phyloP scores from a whole-genome alignment of 2,329 filamentous ascomycete genomes.

The Colletotrichum limetticola region DNA sequence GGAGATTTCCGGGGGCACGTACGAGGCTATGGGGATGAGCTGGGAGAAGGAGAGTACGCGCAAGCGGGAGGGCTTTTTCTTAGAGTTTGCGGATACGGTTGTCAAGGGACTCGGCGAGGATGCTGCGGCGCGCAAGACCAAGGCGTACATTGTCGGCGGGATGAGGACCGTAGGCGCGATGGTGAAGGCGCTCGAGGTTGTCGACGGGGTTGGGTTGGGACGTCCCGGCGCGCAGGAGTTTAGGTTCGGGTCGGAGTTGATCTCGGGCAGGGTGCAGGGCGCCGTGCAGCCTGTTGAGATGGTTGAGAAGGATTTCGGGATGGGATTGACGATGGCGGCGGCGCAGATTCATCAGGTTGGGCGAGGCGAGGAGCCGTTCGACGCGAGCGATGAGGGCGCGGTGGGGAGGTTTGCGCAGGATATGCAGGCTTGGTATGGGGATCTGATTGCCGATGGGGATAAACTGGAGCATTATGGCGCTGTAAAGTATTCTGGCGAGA shows the following conservation, averaged over 20 bases:
- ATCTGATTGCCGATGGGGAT: slow-evolving; percentile 40
- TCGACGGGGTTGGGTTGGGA: slow-evolving; percentile 70
- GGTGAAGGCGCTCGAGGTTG: slow-evolving; percentile 63
- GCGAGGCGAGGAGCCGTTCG: slow-evolving; percentile 40
- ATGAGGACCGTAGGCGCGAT: slow-evolving; percentile 66
- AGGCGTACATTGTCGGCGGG: slow-evolving; percentile 68
- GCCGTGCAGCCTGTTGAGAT: slow-evolving; percentile 15
- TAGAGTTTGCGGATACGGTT: slow-evolving; percentile 68
- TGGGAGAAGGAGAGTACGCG: slow-evolving; percentile 64
- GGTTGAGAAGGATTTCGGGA: slow-evolving; percentile 15
- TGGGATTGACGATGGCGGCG: neutral
- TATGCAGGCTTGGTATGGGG: slow-evolving; percentile 38
- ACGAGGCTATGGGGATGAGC: slow-evolving; percentile 61
- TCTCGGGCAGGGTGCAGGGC: slow-evolving; percentile 6
- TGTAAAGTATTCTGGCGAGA: slow-evolving; percentile 37
- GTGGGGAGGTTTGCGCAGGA: slow-evolving; percentile 39
- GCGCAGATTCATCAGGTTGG: slow-evolving; percentile 22
- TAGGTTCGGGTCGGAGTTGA: slow-evolving; percentile 9
- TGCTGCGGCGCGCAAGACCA: slow-evolving; percentile 50
- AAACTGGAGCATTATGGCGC: slow-evolving; percentile 41
- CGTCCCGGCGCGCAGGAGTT: slow-evolving; percentile 46
- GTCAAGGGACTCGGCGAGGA: slow-evolving; percentile 44
- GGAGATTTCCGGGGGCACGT: slow-evolving; percentile 70
- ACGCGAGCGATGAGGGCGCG: slow-evolving; percentile 37
- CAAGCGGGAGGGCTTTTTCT: slow-evolving; percentile 68